Percentiles rank a stretch among this genome's conserved stretches.
phyloP scores from a whole-genome alignment of 805 yeast species.

The Myxozyma melibiosi region DNA sequence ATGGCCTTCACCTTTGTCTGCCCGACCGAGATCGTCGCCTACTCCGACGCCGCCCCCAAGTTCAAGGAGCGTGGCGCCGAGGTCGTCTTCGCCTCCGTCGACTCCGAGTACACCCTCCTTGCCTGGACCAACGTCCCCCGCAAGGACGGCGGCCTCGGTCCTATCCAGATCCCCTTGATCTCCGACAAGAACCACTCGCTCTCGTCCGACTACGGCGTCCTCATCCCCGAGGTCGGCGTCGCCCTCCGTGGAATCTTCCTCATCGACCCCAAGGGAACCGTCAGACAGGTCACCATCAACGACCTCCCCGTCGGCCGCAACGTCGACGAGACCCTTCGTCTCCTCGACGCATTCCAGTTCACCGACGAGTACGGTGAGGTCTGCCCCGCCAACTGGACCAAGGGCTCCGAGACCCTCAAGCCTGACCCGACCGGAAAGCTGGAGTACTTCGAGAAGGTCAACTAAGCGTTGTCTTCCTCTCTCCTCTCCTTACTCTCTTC shows the following conservation, averaged over 20 bases:
- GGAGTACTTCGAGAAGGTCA: slow-evolving; percentile 59
- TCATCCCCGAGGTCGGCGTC: slow-evolving; percentile 93
- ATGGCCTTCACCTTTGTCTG: slow-evolving; percentile 99
- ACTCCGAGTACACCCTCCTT: slow-evolving; percentile 93
- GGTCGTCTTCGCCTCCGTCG: slow-evolving; percentile 95
- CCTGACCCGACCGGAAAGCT: slow-evolving; percentile 77
- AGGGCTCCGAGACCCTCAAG: slow-evolving; percentile 91
- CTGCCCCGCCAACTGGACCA: slow-evolving; percentile 99
- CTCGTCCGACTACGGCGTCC: slow-evolving; percentile 95
- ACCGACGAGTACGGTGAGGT: slow-evolving; percentile 99
- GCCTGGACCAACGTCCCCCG: slow-evolving; percentile 98
- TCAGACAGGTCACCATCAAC: slow-evolving; percentile 97
- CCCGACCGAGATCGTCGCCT: slow-evolving; percentile 97
- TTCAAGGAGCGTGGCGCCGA: slow-evolving; percentile 85
- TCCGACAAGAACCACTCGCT: slow-evolving; percentile 97
- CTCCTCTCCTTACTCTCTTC: neutral
- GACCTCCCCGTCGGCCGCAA: slow-evolving; percentile 99
- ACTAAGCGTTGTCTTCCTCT: slow-evolving; percentile 4
- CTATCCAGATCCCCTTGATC: slow-evolving; percentile 88
- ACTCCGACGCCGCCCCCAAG: slow-evolving; percentile 91
- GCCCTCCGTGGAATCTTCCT: slow-evolving; percentile 98
- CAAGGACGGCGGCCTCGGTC: slow-evolving; percentile 98
- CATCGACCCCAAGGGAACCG: slow-evolving; percentile 92
- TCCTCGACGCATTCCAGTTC: slow-evolving; percentile 99
- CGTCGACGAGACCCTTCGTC: slow-evolving; percentile 96